Base-by-base conservation (phyloP, 257 asterid genomes). In the Solanum microdontum region DNA sequence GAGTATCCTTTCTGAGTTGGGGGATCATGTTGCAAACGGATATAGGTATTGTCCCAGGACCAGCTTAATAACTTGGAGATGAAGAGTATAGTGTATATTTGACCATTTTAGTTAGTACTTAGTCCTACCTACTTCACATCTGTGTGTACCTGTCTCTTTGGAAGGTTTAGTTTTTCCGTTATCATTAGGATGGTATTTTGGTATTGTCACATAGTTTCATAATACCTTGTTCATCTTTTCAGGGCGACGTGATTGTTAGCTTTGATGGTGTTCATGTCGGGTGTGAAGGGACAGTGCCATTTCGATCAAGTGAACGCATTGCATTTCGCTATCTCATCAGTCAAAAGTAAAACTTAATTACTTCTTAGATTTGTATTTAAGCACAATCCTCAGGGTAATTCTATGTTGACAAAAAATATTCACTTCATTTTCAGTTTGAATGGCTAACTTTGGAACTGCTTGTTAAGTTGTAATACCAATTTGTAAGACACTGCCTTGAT, bases 171-270 rank as follows among this genome's bases (percentile, higher is more conserved):
- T 43, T 43, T 79, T 79, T 43, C 66, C 15, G 1, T 24, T 43
- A 14, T 40, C 62, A 77, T 77, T 77, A n/a, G 66, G 66, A 43
- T 45, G 84, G 30, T 79, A 26, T 43, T 79, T 26, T 79, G 39
- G 66, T 80, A 26, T 13, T 15, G 9, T 79, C 84, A 45, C n/a
- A 15, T 40, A 48, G 66, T 43, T 79, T 28, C 10, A 48, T 48
- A 28, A 48, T 28, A 10, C 69, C 23, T 82, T 24, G 69, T 82
- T 82, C 85, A 82, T 90, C 82, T 64, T 74, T 92, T 88, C 95
- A 95, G 98, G 98, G 98, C 73, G 98, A 97, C 84, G 99, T 97
- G 86, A 93, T 97, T 86, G 96, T 95, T 82, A 94, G 99, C 95
- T 97, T 97, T 83, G 94, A 94, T 84, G 91, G 92, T 91, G 93